phyloP scores from a whole-genome alignment of 768 basidiomycete species.

The Suillus bovinus region DNA sequence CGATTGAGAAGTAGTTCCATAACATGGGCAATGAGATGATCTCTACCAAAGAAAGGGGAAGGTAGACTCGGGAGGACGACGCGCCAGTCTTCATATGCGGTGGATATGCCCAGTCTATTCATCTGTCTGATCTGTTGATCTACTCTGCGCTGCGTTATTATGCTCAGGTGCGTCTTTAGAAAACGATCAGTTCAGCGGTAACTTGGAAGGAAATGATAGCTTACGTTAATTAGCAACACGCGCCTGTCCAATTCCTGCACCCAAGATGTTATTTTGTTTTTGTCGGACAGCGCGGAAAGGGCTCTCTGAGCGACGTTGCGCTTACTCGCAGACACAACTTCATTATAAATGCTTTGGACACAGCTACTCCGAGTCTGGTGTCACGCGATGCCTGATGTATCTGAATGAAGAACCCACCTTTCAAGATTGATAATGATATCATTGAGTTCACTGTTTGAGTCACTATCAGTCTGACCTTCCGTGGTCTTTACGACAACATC shows the following conservation, averaged over 20 bases:
- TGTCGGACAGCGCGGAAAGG: neutral
- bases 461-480: neutral
- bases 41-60: slow-evolving; percentile 5
- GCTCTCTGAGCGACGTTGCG: neutral
- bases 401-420: neutral
- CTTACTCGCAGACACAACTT: neutral
- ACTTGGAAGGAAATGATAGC: neutral
- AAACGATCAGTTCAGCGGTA: neutral
- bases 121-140: neutral
- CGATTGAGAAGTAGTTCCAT: neutral
- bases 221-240: neutral
- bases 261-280: neutral
- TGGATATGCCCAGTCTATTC: neutral
- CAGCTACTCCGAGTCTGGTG: neutral
- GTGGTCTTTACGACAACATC: neutral
- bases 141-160: neutral
- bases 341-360: neutral
- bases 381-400: neutral
- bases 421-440: neutral
- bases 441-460: neutral
- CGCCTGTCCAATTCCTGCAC: neutral
- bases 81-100: neutral
- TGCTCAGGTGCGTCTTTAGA: neutral
- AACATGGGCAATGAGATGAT: neutral
- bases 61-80: neutral